Conservation (phyloP, 805 yeast species). For the Wickerhamiella occidentalis region DNA sequence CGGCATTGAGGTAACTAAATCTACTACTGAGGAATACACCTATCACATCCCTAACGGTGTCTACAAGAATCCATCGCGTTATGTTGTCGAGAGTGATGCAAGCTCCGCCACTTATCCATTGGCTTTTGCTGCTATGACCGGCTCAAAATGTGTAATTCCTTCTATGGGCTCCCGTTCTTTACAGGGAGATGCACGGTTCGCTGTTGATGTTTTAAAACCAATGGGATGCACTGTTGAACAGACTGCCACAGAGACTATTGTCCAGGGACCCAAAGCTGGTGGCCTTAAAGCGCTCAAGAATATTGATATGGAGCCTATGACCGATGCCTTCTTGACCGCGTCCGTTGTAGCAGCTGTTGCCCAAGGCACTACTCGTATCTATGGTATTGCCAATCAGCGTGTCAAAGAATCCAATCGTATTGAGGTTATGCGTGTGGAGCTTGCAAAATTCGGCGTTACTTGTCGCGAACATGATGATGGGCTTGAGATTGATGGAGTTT, state of each 20-base stretch:
- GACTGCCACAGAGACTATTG: conserved; percentile 77
- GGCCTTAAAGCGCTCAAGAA: conserved; percentile 53
- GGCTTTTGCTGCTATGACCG: conserved; percentile 94
- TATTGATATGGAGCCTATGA: conserved; percentile 99
- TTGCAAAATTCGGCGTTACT: conserved; percentile 79
- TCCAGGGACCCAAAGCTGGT: conserved; percentile 66
- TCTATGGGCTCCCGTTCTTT: conserved; percentile 83
- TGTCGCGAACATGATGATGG: conserved; percentile 88
- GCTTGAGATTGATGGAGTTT: conserved; percentile 53
- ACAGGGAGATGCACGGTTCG: conserved; percentile 96
- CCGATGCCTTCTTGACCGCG: conserved; percentile 95
- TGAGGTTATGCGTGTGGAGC: conserved; percentile 81
- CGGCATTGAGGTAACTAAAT: conserved; percentile 64
- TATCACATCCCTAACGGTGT: conserved; percentile 80
- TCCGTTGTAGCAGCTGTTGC: conserved; percentile 96
- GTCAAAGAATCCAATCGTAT: conserved; percentile 96
- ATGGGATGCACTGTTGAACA: conserved; percentile 92
- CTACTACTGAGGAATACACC: conserved; percentile 63
- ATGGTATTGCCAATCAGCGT: conserved; percentile 95
- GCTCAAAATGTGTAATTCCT: conserved; percentile 84
- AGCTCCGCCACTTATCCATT: conserved; percentile 96
- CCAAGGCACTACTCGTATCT: conserved; percentile 57
- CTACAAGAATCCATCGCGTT: conserved; percentile 70
- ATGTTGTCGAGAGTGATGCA: conserved; percentile 91
- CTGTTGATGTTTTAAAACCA: conserved; percentile 78